Percentiles rank a stretch among this genome's conserved stretches.
These are phyloP conservation scores for Onygena corvina DNA, from an alignment of 2,329 filamentous ascomycete species.

Conservation along the genomic window DNA sequence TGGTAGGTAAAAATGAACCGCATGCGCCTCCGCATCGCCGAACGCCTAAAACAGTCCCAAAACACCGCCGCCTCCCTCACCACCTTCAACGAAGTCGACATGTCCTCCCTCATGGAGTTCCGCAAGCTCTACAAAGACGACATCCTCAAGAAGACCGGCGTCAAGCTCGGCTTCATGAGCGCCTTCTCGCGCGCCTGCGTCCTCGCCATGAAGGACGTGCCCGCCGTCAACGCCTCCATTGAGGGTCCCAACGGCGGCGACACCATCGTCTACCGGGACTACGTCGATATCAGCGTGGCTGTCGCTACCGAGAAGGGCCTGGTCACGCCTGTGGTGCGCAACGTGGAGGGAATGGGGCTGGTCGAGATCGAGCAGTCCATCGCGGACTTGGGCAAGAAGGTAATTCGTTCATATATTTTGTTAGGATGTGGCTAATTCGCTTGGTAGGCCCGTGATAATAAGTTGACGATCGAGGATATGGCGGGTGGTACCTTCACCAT, in stretches of 20 bases:
- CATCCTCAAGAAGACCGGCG: constrained; percentile 84
- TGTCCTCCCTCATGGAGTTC: constrained; percentile 96
- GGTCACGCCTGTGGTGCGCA: constrained; percentile 91
- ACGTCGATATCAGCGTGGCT: constrained; percentile 93
- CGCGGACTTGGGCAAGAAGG: constrained; percentile 91
- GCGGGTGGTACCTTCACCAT: constrained; percentile 97
- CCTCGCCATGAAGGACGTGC: constrained; percentile 89
- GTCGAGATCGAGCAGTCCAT: constrained; percentile 82
- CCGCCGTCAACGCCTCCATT: constrained; percentile 89
- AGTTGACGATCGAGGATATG: constrained; percentile 98
- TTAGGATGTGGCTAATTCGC: not conserved
- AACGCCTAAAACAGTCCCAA: constrained; percentile 97
- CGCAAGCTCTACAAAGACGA: constrained; percentile 96
- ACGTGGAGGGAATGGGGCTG: constrained; percentile 78
- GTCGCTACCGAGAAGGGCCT: constrained; percentile 96
- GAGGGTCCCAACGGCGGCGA: constrained; percentile 91
- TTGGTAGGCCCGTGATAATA: constrained; percentile 72
- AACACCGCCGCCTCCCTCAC: constrained; percentile 95
- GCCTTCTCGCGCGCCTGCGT: constrained; percentile 85
- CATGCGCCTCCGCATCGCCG: constrained; percentile 93
- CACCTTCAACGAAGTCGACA: constrained; percentile 98
- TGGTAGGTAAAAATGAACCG: constrained; percentile 96
- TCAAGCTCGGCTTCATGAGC: constrained; percentile 99
- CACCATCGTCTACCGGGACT: constrained; percentile 96
- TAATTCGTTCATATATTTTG: constrained; percentile 25